Percentiles rank a stretch among this genome's conserved stretches.
phyloP scores from a whole-genome alignment of 305 asterid genomes.

The Fraxinus paxiana region DNA sequence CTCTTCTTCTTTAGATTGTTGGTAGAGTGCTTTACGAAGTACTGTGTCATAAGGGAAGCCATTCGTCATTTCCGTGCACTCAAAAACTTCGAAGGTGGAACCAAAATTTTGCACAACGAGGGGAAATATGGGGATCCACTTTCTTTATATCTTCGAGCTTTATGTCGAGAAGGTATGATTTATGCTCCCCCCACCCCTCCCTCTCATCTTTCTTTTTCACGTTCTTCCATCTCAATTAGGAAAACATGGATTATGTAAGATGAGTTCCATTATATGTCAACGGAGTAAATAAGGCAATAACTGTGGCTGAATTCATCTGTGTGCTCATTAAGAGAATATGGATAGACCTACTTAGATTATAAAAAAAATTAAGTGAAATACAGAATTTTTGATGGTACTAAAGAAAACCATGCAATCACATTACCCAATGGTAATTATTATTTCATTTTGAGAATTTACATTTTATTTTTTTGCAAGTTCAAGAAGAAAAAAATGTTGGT shows the following conservation, averaged over 20 bases:
- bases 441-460: background rate
- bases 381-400: background rate
- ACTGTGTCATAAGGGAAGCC: slow-evolving; percentile 88
- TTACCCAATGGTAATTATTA: slow-evolving; percentile 1
- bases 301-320: background rate
- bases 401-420: slow-evolving; percentile 1
- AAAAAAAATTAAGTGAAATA: background rate
- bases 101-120: slow-evolving; percentile 54
- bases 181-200: slow-evolving; percentile 2
- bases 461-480: background rate
- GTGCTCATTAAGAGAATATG: slow-evolving; percentile 9
- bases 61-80: slow-evolving; percentile 94
- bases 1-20: slow-evolving; percentile 52
- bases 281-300: background rate
- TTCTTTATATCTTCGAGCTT: slow-evolving; percentile 86
- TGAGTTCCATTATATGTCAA: slow-evolving; percentile 4
- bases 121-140: slow-evolving; percentile 97
- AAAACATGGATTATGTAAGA: background rate
- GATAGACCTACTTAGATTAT: slow-evolving; percentile 4
- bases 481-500: background rate
- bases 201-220: background rate
- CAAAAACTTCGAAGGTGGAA: slow-evolving; percentile 73
- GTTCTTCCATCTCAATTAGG: background rate
- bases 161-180: slow-evolving; percentile 83
- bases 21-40: slow-evolving; percentile 97